Evolutionary conservation across 768 basidiomycete genomes (phyloP), one percentile per base, ranked within the genome.

Genomic region (Pleurotus salmoneostramineus): DNA sequence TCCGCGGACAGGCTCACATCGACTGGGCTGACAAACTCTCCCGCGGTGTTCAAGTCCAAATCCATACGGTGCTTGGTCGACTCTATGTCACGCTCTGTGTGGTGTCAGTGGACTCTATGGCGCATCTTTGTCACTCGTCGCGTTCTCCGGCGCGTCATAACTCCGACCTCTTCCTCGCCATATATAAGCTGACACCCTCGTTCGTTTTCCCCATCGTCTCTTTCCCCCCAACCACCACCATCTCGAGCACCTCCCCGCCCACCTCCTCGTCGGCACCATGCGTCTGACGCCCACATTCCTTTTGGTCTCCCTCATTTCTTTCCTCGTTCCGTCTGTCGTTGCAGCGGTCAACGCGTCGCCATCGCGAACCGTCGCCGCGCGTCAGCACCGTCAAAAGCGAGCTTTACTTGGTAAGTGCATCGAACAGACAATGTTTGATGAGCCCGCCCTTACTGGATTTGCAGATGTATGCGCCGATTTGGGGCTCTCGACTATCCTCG

Each of bases 391-490:
- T 14, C 27, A 33, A 12, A 51, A 45, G 17, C 60, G 56, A n/a
- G n/a, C 49, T 15, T 43, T 61, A 35, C 44, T 61, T 4, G 52
- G 52, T 55, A 6, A 4, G 52, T 32, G n/a, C 37, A 40, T 40
- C 37, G 37, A 40, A 10, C 37, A 40, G 5, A 3, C 6, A n/a
- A 8, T 52, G 31, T 21, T 8, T 14, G 31, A 17, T 32, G 50
- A 14, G 15, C 15, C 34, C 32, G 1, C 8, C 34, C n/a, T 52
- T 36, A 36, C 49, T 32, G 34, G 1, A 27, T 27, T 27, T 36
- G 21, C 37, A 52, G 60, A 61, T 51, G 34, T 58, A 43, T 61
- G 60, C 51, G 60, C 60, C 31, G 50, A 61, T 50, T n/a, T 61
- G 10, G 56, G 55, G 27, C 50, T 52, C 2, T 32, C 44, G 44